Conservation (phyloP, 768 basidiomycete species). For the Russula griseocarnosa region DNA sequence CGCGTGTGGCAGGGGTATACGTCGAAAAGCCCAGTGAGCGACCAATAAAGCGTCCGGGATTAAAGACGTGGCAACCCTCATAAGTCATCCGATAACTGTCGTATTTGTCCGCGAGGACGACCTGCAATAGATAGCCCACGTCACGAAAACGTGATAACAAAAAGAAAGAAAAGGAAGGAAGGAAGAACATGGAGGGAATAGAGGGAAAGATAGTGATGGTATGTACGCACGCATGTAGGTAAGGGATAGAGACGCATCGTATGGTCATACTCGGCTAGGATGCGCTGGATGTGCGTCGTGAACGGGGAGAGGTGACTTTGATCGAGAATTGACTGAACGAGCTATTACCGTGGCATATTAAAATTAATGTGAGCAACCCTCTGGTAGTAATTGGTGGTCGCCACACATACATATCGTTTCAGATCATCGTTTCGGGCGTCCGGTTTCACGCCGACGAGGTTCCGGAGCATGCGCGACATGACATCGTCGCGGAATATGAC, state of each 20-base stretch:
- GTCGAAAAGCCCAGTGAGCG: constrained; percentile 83
- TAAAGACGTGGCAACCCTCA: constrained; percentile 97
- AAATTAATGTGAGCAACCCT: not conserved
- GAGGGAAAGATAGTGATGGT: not conserved
- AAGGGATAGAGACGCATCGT: constrained; percentile 88
- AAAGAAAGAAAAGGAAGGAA: not conserved
- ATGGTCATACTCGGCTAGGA: constrained; percentile 87
- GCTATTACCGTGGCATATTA: constrained; percentile 48
- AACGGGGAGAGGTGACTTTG: constrained; percentile 93
- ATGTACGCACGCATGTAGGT: constrained; percentile 78
- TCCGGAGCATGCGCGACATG: constrained; percentile 92
- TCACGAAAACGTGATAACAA: constrained; percentile 18
- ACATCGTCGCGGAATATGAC: constrained; percentile 89
- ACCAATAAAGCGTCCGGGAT: constrained; percentile 89
- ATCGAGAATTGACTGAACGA: constrained; percentile 94
- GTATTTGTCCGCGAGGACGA: constrained; percentile 93
- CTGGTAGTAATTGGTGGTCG: not conserved
- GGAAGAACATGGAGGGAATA: too few species aligned
- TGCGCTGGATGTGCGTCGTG: constrained; percentile 79
- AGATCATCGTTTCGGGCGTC: constrained; percentile 73
- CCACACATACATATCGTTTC: constrained; percentile 73
- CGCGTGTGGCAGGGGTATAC: constrained; percentile 79
- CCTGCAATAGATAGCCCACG: constrained; percentile 40
- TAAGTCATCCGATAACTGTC: constrained; percentile 96
- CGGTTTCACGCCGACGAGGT: constrained; percentile 84